phyloP scores from a whole-genome alignment of 345 rosid genomes.

The Cardiospermum halicacabum region DNA sequence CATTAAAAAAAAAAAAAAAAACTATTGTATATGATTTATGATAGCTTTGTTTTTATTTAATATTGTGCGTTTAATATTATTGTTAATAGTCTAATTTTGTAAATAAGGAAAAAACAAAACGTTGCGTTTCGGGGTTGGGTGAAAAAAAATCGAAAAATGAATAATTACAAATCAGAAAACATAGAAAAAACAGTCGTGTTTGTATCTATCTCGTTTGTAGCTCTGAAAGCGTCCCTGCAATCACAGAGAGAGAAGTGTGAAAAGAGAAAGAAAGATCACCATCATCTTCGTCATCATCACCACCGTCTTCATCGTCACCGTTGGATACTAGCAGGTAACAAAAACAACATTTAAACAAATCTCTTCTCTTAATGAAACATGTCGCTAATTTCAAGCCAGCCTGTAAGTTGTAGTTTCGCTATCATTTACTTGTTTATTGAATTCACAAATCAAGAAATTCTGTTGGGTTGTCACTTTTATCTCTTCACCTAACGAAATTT shows the following conservation, averaged over 20 bases:
- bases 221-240: conserved; percentile 9
- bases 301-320: not conserved
- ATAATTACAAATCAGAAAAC: not conserved
- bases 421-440: conserved; percentile 22
- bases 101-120: too few relatives aligned
- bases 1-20: too few relatives aligned
- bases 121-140: not conserved
- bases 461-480: conserved; percentile 49
- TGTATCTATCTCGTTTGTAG: conserved; percentile 9
- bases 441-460: conserved; percentile 2
- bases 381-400: conserved; percentile 19
- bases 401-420: conserved; percentile 29
- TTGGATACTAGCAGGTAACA: conserved; percentile 7
- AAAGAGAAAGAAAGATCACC: conserved; percentile 5
- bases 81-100: too few relatives aligned
- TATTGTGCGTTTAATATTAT: too few relatives aligned
- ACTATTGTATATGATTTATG: too few relatives aligned
- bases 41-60: too few relatives aligned
- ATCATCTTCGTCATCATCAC: not conserved
- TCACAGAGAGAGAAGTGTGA: not conserved
- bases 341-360: not conserved
- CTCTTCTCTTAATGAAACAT: not conserved
- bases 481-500: conserved; percentile 39
- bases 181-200: not conserved
- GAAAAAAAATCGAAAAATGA: not conserved